Base-by-base conservation (phyloP, 2,329 filamentous ascomycete species). In the Lecanicillium sp. region DNA sequence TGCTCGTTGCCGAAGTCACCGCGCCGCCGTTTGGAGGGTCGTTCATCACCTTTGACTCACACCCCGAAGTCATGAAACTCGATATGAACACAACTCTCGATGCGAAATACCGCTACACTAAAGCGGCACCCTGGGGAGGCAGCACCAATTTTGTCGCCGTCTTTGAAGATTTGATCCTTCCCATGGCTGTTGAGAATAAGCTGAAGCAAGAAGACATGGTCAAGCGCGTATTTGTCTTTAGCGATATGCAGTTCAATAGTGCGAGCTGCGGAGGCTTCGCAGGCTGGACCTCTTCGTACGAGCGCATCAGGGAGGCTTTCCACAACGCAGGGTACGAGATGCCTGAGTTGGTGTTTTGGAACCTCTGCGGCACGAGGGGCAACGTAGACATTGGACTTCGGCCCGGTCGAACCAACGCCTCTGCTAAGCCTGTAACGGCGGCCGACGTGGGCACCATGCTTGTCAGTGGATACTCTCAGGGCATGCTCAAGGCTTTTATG, bases 291-390 rank as follows among this genome's bases (percentile, higher is more conserved):
- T 67, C 65, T 0, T 70, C 68, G 3, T 74, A 66, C 48, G 65
- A 74, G 46, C 61, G 68, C 4, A 66, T 80, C 51, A 57, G 68
- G 49, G 43, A 43, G 15, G 53, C 56, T 29, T 79, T 62, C 51
- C 49, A 56, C 10, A 53, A 61, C 0, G 65, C 66, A 3, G 74
- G 75, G 0, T 79, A 79, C 46, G 66, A 75, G 40, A 61, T 79
- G 56, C 76, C 76, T 0, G 64, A 74, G 51, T 55, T 80, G n/a
- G 59, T 79, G 3, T 79, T 76, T 51, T 79, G 74, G 75, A 77
- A 78, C 47, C 58, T 79, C 4, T 14, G 17, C 4, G 37, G 30
- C 18, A 5, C 17, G 53, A 25, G 22, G 22, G 22, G 22, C 22
- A 25, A 25, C 22, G 22, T 25, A 6, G 22, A 25, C 22, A 7